Evolutionary conservation across 345 rosid genomes (phyloP), one percentile per base, ranked within the genome.

Genomic region (Aquilaria yunnanensis): DNA sequence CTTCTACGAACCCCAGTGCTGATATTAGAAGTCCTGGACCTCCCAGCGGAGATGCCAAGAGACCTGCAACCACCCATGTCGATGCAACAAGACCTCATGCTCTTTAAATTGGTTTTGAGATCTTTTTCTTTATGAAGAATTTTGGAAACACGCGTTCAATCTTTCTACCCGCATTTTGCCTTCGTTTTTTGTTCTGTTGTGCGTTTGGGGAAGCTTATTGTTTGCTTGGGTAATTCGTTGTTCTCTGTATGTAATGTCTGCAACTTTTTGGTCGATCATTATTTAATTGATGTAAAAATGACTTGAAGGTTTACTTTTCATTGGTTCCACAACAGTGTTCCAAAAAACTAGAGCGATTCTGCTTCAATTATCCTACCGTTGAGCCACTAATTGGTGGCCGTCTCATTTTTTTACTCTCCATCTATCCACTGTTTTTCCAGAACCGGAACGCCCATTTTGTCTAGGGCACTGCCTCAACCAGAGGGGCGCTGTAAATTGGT

Each of bases 211-310:
- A 46, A 43, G 34, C 23, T 57, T 12, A 4, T 49, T 58, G 37
- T 47, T 48, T 51, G 14, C 12, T 33, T 58, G 60, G 52, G 29
- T 56, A 29, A 54, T 51, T 61, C 54, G 33, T 34, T 48, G 6
- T 47, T 51, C 63, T 48, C 51, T 51, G 73, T 12, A 65, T 64
- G 66, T 49, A 63, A 56, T 72, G 63, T 34, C 55, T 30, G 67
- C 48, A 54, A 53, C 5, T 41, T 33, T 56, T 47, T 59, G 56
- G 23, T 51, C 47, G 54, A 46, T 31, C 23, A 60, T 71, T 37
- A 60, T 71, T 37, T 37, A 37, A 37, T 37, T 37, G 43, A 37
- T 37, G 43, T 37, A 37, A 5, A 37, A 37, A 37, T 4, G 43
- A 9, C 43, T 37, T 4, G 7, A 37, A 37, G 5, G 43, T 4